phyloP scores from a whole-genome alignment of 768 basidiomycete species.

The Astraeus odoratus region DNA sequence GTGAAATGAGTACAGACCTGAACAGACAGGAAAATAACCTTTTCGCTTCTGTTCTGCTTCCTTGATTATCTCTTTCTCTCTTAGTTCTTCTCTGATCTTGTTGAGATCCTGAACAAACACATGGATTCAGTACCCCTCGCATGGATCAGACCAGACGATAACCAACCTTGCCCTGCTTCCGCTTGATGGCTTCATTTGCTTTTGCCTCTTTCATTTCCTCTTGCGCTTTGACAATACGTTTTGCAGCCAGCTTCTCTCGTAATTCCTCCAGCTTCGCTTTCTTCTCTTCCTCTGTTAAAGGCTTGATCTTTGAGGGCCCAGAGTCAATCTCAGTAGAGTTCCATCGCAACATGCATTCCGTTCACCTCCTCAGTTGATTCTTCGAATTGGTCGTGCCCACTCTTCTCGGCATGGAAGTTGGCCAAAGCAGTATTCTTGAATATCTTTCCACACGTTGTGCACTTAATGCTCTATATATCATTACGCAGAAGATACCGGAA shows the following conservation, averaged over 20 bases:
- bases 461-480: conserved; percentile 76
- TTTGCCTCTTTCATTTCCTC: conserved; percentile 68
- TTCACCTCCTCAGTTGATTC: conserved; percentile 88
- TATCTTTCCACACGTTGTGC: conserved; percentile 75
- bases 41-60: conserved; percentile 76
- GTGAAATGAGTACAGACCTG: not conserved
- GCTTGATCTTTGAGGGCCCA: conserved; percentile 59
- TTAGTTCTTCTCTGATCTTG: conserved; percentile 67
- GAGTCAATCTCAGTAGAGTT: conserved; percentile 1
- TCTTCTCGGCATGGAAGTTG: conserved; percentile 91
- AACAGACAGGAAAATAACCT: conserved; percentile 38
- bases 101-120: conserved; percentile 50
- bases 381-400: conserved; percentile 92
- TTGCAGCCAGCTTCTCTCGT: conserved; percentile 70
- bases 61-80: conserved; percentile 73
- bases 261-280: conserved; percentile 74
- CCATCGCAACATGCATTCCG: conserved; percentile 1
- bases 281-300: conserved; percentile 93
- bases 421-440: conserved; percentile 85
- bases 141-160: not conserved
- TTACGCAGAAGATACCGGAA: not conserved
- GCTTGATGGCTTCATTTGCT: conserved; percentile 69
- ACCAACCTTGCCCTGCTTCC: conserved; percentile 77
- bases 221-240: conserved; percentile 64
- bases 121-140: not conserved